Percentiles rank a stretch among this genome's conserved stretches.
These are phyloP conservation scores for Trichosporon sp. DNA, from an alignment of 1,284 basidiomycete species.

Conservation along the genomic window DNA sequence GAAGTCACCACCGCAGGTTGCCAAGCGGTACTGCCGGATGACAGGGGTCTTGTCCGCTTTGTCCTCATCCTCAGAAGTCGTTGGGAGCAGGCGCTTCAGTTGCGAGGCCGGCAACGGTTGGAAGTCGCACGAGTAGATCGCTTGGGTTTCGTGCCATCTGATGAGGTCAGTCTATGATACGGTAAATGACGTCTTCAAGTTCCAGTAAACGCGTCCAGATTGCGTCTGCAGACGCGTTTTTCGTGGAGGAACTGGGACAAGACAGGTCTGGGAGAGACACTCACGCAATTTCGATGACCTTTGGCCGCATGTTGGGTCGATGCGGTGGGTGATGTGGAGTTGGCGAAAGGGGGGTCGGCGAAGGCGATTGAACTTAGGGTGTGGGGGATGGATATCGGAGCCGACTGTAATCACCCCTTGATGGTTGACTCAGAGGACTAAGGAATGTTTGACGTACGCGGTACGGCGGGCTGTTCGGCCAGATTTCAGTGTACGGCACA, in stretches of 20 bases:
- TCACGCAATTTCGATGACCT: constrained; percentile 49
- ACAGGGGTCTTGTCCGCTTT: constrained; percentile 20
- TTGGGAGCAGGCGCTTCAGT: constrained; percentile 50
- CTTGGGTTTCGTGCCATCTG: constrained; percentile 83
- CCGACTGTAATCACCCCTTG: background rate
- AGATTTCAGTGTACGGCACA: background rate
- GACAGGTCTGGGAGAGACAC: constrained; percentile 13
- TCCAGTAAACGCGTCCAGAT: constrained; percentile 1
- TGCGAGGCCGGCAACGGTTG: constrained; percentile 60
- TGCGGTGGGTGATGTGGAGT: background rate
- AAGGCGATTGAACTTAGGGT: background rate
- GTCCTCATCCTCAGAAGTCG: constrained; percentile 32
- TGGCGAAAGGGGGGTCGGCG: background rate
- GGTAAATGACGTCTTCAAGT: background rate
- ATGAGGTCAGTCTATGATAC: background rate
- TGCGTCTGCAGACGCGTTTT: background rate
- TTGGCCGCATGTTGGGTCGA: constrained; percentile 41
- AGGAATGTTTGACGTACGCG: background rate
- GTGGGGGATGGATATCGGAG: background rate
- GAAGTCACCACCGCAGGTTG: constrained; percentile 95
- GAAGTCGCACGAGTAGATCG: constrained; percentile 91
- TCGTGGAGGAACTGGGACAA: background rate
- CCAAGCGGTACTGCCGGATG: constrained; percentile 69
- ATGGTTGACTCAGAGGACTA: background rate
- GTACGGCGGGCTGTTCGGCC: background rate